Conservation (phyloP, 1,284 basidiomycete species). For the Cutaneotrichosporon sp. region DNA sequence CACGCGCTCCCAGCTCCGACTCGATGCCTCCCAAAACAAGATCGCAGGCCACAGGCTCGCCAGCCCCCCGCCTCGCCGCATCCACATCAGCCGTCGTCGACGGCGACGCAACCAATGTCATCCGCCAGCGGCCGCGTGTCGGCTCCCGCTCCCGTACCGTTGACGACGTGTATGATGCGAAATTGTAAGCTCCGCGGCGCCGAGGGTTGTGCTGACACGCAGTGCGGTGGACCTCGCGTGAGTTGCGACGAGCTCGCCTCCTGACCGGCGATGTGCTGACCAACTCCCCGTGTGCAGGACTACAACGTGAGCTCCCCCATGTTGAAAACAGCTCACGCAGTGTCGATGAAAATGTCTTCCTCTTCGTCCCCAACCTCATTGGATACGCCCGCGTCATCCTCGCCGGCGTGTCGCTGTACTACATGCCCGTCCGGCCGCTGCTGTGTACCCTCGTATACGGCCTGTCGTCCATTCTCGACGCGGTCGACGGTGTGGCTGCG, state of each 20-base stretch:
- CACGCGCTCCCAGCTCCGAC: background rate
- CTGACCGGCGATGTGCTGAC: background rate
- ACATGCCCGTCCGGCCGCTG: slow-evolving; percentile 91
- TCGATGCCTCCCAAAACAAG: background rate
- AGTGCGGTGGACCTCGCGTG: slow-evolving; percentile 47
- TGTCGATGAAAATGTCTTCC: slow-evolving; percentile 75
- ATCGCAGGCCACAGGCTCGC: background rate
- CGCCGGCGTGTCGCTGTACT: slow-evolving; percentile 83
- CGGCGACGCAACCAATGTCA: slow-evolving; percentile 8
- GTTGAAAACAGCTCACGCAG: slow-evolving; percentile 10
- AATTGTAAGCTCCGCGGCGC: slow-evolving; percentile 48
- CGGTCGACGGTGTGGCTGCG: slow-evolving; percentile 92
- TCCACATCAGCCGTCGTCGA: slow-evolving; percentile 12
- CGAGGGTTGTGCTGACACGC: slow-evolving; percentile 9
- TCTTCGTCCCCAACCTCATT: slow-evolving; percentile 96
- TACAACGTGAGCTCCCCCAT: slow-evolving; percentile 66
- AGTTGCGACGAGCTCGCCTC: slow-evolving; percentile 15
- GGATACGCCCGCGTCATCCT: slow-evolving; percentile 89
- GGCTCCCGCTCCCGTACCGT: slow-evolving; percentile 34
- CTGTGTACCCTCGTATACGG: slow-evolving; percentile 86
- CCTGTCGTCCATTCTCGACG: slow-evolving; percentile 91
- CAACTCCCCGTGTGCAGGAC: slow-evolving; percentile 11
- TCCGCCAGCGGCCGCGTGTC: slow-evolving; percentile 26
- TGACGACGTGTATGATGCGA: slow-evolving; percentile 47
- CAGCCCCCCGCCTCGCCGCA: background rate